Conservation (phyloP, 331 rosid species). For the Malus hybrid region DNA sequence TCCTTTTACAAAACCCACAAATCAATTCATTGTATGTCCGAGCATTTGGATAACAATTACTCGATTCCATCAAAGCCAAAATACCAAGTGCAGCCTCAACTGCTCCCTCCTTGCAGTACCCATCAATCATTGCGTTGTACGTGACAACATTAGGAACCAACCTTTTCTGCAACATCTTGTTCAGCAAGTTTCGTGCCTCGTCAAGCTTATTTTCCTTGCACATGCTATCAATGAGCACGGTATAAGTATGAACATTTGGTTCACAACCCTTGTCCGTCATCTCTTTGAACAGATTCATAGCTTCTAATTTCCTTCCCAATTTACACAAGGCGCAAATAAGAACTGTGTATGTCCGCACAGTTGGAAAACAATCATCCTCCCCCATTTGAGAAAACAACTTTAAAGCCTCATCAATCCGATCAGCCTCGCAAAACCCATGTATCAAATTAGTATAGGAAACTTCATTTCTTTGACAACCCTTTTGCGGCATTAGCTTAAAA, state of each 20-base stretch:
- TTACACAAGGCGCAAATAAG: conserved; percentile 7
- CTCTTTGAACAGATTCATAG: conserved; percentile 1
- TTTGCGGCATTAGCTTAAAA: conserved; percentile 7
- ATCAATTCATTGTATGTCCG: conserved; percentile 19
- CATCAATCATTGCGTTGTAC: conserved; percentile 15
- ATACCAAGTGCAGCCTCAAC: conserved; percentile 10
- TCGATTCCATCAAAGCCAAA: conserved; percentile 15
- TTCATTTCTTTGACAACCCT: conserved; percentile 11
- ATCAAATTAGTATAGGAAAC: conserved; percentile 12
- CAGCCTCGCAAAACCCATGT: conserved; percentile 12
- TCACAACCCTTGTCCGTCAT: conserved; percentile 13
- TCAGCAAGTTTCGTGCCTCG: background rate
- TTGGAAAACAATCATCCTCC: conserved; percentile 13
- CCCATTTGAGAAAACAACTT: conserved; percentile 8
- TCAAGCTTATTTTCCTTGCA: conserved; percentile 16
- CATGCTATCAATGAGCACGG: conserved; percentile 12
- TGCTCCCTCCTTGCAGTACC: conserved; percentile 15
- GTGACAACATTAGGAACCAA: conserved; percentile 11
- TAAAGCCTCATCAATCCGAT: conserved; percentile 3
- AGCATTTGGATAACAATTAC: conserved; percentile 11
- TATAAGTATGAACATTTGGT: conserved; percentile 16
- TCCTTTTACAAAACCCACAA: conserved; percentile 8
- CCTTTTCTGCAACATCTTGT: conserved; percentile 12
- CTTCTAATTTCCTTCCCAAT: conserved; percentile 8
- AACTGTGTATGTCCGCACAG: conserved; percentile 10